Conservation (phyloP, 169 alveolate genomes). For the Plasmodium knowlesi region DNA sequence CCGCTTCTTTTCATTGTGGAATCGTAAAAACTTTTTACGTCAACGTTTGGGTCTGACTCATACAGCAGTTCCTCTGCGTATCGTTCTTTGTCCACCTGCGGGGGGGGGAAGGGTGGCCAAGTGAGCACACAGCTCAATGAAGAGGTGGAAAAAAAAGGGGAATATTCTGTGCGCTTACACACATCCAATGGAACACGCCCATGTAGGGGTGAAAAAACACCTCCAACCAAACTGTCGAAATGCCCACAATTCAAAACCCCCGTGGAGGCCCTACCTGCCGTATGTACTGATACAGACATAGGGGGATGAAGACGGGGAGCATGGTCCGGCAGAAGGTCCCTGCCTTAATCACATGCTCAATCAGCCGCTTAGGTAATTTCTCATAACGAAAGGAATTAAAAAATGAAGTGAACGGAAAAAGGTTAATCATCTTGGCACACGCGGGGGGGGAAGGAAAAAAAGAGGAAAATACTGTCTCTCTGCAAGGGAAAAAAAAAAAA, state of each 20-base stretch:
- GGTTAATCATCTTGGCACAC: neutral
- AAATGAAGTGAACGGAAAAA: neutral
- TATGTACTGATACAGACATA: slow-evolving; percentile 86
- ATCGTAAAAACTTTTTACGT: slow-evolving; percentile 77
- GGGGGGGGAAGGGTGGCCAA: neutral
- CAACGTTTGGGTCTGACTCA: slow-evolving; percentile 63
- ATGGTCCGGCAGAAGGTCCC: slow-evolving; percentile 81
- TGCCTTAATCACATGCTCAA: slow-evolving; percentile 74
- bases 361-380: slow-evolving; percentile 53
- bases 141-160: neutral
- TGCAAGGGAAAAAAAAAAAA: neutral
- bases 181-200: neutral
- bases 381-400: slow-evolving; percentile 42
- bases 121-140: neutral
- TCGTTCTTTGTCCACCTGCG: slow-evolving; percentile 80
- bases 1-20: slow-evolving; percentile 72
- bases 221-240: no score
- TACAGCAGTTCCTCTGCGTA: slow-evolving; percentile 81
- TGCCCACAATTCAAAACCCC: neutral
- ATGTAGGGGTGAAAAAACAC: neutral
- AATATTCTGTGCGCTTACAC: neutral
- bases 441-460: neutral
- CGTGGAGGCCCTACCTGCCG: slow-evolving; percentile 79
- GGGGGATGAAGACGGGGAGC: slow-evolving; percentile 85
- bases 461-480: neutral